These are phyloP conservation scores for Talaromyces marneffei DNA, from an alignment of 2,329 filamentous ascomycete genomes.

Conservation along the genomic window DNA sequence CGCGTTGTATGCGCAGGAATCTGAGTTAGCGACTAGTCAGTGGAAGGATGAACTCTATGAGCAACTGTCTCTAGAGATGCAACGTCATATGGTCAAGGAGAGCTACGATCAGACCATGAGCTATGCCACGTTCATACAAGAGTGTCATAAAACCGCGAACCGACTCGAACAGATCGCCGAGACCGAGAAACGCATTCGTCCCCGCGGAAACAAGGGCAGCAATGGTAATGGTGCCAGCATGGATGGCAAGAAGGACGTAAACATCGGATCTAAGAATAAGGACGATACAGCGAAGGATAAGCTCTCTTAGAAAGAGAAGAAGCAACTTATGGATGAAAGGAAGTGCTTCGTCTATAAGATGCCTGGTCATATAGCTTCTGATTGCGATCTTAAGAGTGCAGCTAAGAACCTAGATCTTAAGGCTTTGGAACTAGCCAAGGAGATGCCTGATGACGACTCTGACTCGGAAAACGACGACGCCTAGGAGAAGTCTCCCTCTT, in stretches of 20 bases:
- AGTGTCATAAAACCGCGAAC: neutral
- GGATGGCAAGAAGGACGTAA: neutral
- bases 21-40: neutral
- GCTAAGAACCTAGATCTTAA: no score
- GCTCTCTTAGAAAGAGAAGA: neutral
- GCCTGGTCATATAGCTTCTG: no score
- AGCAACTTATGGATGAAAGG: neutral
- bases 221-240: neutral
- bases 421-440: no score
- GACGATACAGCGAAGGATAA: no score
- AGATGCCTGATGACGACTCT: no score
- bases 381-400: no score
- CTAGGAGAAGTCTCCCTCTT: no score
- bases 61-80: neutral
- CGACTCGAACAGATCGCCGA: neutral
- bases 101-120: neutral
- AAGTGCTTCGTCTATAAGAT: slow-evolving; percentile 5
- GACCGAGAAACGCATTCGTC: neutral
- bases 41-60: slow-evolving; percentile 6
- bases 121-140: neutral
- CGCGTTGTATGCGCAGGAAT: neutral
- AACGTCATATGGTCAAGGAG: neutral
- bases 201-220: neutral
- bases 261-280: no score
- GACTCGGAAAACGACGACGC: no score